A percentile compares a stretch with the other conserved stretches of the same genome.
Evolutionary conservation across 78 protist species (phyloP).

Genomic region (Guillardia theta): DNA sequence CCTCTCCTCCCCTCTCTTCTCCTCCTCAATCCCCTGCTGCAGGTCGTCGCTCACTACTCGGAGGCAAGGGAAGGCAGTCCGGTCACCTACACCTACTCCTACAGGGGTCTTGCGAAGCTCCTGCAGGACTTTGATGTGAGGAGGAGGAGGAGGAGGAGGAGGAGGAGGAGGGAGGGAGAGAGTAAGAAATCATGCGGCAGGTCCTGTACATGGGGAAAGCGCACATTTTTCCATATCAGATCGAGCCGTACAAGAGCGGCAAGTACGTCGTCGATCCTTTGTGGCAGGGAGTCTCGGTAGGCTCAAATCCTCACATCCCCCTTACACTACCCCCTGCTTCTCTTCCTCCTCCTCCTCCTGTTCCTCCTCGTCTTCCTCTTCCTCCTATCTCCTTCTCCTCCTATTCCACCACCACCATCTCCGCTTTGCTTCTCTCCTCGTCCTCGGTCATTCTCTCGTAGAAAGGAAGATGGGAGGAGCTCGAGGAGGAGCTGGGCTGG

Average conservation of each 20-base stretch:
- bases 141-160: no score
- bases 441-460: no score
- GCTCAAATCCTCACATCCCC: no score
- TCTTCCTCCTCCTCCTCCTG: no score
- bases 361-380: no score
- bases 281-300: no score
- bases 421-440: no score
- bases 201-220: conserved; percentile 6
- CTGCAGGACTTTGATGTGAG: not conserved
- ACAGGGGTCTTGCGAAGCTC: not conserved
- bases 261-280: not conserved
- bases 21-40: not conserved
- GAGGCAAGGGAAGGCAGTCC: conserved; percentile 19
- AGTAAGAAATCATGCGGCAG: no score
- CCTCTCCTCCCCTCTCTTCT: not conserved
- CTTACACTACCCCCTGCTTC: no score
- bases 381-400: no score
- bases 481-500: conserved; percentile 46
- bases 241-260: not conserved
- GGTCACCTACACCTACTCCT: conserved; percentile 38
- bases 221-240: conserved; percentile 23
- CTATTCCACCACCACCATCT: not conserved
- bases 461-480: not conserved
- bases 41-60: conserved; percentile 31
- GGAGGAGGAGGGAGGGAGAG: no score